A percentile compares a stretch with the other conserved stretches of the same genome.
phyloP scores from a whole-genome alignment of 306 rosid species.

The Trichosanthes truncata region DNA sequence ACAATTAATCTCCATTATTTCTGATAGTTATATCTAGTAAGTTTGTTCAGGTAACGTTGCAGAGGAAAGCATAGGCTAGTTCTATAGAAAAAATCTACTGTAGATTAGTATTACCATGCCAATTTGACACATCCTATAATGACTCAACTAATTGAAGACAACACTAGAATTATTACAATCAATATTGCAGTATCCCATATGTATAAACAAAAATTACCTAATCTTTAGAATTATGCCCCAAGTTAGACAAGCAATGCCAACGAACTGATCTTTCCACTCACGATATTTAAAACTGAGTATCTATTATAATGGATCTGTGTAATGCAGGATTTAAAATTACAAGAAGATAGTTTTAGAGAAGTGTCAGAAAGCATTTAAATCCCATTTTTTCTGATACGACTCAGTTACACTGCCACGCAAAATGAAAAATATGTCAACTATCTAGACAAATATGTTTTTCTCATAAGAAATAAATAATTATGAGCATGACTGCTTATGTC shows the following conservation, averaged over 20 bases:
- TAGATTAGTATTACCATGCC: background rate
- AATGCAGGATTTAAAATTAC: background rate
- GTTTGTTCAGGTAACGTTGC: background rate
- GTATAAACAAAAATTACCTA: background rate
- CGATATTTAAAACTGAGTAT: background rate
- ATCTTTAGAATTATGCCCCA: background rate
- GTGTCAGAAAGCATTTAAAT: background rate
- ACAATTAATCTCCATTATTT: slow-evolving; percentile 11
- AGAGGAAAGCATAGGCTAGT: background rate
- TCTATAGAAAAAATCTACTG: background rate
- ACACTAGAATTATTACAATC: background rate
- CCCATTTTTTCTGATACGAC: background rate
- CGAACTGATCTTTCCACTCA: background rate
- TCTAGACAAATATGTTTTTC: background rate
- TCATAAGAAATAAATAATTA: background rate
- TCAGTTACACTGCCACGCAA: background rate
- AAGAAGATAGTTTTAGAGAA: background rate
- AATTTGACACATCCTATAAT: background rate
- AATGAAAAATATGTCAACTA: background rate
- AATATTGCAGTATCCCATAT: background rate
- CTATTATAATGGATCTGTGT: background rate
- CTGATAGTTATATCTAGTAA: background rate
- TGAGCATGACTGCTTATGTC: background rate
- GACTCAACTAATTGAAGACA: background rate
- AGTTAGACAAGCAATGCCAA: background rate